Evolutionary conservation across 2,329 filamentous ascomycete genomes (phyloP).

Genomic region (Alternaria triticina): DNA sequence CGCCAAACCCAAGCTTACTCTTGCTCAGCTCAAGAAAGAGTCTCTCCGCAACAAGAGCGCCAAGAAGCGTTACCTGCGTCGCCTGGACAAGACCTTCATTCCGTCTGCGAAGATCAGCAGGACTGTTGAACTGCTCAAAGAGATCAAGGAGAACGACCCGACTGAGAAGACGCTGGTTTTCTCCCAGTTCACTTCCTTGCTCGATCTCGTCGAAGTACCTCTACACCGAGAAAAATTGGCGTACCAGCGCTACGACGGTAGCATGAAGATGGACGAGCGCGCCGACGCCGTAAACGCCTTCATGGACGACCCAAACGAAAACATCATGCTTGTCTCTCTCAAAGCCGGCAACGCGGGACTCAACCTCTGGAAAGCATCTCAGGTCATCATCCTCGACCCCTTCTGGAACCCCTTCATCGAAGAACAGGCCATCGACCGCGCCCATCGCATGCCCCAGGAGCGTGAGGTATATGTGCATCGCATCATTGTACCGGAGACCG

Average conservation of each 20-base stretch:
- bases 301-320: slow-evolving; percentile 64
- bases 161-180: slow-evolving; percentile 82
- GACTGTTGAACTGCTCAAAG: slow-evolving; percentile 67
- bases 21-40: slow-evolving; percentile 72
- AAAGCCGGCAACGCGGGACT: slow-evolving; percentile 85
- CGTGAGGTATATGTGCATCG: slow-evolving; percentile 79
- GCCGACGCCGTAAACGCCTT: slow-evolving; percentile 73
- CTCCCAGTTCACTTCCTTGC: slow-evolving; percentile 79
- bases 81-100: slow-evolving; percentile 71
- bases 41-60: slow-evolving; percentile 68
- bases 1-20: slow-evolving; percentile 52
- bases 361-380: slow-evolving; percentile 81
- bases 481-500: slow-evolving; percentile 75
- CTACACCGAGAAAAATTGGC: slow-evolving; percentile 64
- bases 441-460: slow-evolving; percentile 84
- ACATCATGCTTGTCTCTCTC: slow-evolving; percentile 77
- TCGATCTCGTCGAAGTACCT: slow-evolving; percentile 78
- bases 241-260: slow-evolving; percentile 77
- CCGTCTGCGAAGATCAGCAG: slow-evolving; percentile 78
- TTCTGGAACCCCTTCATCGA: slow-evolving; percentile 96
- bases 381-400: slow-evolving; percentile 89
- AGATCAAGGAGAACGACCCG: slow-evolving; percentile 56
- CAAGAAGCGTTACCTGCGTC: slow-evolving; percentile 72
- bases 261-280: slow-evolving; percentile 71
- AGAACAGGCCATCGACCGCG: slow-evolving; percentile 88